Conservation (phyloP, 176 grass and related monocot genomes). For the Oryza meridionalis region DNA sequence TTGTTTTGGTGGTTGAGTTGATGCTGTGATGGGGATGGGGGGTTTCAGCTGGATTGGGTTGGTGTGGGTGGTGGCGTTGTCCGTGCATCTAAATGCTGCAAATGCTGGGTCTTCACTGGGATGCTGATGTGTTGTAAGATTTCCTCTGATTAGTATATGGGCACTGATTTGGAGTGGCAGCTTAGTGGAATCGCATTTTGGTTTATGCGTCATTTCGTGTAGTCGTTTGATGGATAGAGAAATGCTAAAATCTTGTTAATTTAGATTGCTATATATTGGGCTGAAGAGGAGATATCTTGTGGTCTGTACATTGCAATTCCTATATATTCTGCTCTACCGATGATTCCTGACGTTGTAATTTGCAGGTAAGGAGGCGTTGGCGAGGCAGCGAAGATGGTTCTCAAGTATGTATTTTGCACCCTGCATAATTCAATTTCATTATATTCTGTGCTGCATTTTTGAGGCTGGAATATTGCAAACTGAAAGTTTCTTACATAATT, state of each 20-base stretch:
- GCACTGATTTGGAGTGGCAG: neutral
- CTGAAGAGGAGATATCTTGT: neutral
- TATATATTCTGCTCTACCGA: neutral
- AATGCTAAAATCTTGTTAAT: neutral
- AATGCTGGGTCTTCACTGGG: neutral
- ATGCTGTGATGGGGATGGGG: neutral
- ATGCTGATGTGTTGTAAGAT: neutral
- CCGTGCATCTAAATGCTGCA: neutral
- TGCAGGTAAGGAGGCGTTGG: conserved; percentile 13
- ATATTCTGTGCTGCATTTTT: neutral
- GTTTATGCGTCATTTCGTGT: neutral
- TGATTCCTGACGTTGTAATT: neutral
- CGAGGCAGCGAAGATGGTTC: conserved; percentile 42
- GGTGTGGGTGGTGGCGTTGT: neutral
- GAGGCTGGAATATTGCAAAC: neutral
- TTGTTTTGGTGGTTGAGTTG: neutral
- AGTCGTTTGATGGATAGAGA: neutral
- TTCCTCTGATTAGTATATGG: neutral
- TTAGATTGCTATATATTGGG: neutral
- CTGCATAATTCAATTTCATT: neutral
- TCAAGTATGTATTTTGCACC: conserved; percentile 34
- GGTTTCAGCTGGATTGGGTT: neutral
- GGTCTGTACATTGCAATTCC: too few relatives aligned
- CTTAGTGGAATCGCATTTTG: neutral
- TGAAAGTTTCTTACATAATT: neutral